Percentiles rank a stretch among this genome's conserved stretches.
Conservation (phyloP, 2,329 filamentous ascomycete species). For the Neocatenulostroma microsporum region DNA sequence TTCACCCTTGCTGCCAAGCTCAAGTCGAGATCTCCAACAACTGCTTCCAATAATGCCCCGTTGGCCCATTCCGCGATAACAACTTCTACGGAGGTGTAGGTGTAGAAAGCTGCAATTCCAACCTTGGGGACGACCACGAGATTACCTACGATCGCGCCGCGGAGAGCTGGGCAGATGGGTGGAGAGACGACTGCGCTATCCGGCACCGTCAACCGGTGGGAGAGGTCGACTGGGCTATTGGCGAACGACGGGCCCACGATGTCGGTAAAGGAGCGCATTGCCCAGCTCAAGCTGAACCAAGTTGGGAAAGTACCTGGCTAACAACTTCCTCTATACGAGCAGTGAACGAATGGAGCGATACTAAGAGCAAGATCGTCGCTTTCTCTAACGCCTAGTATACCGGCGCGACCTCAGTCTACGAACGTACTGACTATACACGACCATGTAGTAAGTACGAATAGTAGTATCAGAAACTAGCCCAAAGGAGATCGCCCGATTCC, state of each 20-base stretch:
- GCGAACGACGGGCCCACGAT: constrained; percentile 14
- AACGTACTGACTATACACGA: constrained; percentile 36
- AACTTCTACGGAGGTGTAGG: too few relatives aligned
- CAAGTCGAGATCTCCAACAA: too few relatives aligned
- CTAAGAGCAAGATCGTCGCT: constrained; percentile 31
- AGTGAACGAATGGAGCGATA: constrained; percentile 14
- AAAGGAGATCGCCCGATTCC: constrained; percentile 14
- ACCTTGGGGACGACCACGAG: too few relatives aligned
- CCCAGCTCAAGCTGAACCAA: constrained; percentile 41
- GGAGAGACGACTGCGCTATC: too few relatives aligned
- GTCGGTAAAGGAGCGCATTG: constrained; percentile 42
- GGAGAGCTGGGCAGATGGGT: too few relatives aligned
- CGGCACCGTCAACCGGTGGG: too few relatives aligned
- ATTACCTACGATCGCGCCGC: too few relatives aligned
- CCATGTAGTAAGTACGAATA: constrained; percentile 28
- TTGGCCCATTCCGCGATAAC: too few relatives aligned
- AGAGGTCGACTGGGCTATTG: too few relatives aligned
- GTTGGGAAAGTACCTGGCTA: constrained; percentile 31
- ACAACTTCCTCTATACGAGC: constrained; percentile 23
- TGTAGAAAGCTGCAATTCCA: too few relatives aligned
- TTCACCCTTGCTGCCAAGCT: too few relatives aligned
- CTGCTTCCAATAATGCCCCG: too few relatives aligned
- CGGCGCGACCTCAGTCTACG: constrained; percentile 28
- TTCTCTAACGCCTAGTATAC: constrained; percentile 23
- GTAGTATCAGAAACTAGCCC: constrained; percentile 34